A percentile compares a stretch with the other conserved stretches of the same genome.
These are phyloP conservation scores for Penicillium goetzii DNA, from an alignment of 495 filamentous ascomycete genomes.

Conservation along the genomic window DNA sequence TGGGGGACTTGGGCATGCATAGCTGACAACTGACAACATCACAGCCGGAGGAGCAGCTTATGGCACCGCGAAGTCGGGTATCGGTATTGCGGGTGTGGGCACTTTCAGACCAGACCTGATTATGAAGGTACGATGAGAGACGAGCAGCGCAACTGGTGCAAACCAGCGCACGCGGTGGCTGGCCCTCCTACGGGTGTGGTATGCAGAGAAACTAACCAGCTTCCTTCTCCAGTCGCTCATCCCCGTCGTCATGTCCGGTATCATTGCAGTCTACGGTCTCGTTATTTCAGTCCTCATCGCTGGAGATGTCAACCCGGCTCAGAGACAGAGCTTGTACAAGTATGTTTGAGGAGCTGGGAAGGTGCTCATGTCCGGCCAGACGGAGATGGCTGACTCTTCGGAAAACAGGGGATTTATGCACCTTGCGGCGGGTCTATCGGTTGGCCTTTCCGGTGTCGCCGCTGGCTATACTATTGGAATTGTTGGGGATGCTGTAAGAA, in stretches of 20 bases:
- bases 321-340: slow-evolving; percentile 79
- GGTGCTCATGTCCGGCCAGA: background rate
- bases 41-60: slow-evolving; percentile 92
- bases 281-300: slow-evolving; percentile 96
- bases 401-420: slow-evolving; percentile 81
- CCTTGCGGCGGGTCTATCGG: slow-evolving; percentile 85
- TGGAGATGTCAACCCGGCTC: slow-evolving; percentile 74
- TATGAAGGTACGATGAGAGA: slow-evolving; percentile 76
- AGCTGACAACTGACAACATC: slow-evolving; percentile 32
- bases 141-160: background rate
- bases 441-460: slow-evolving; percentile 90
- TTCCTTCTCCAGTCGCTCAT: slow-evolving; percentile 70
- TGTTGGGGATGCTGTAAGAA: slow-evolving; percentile 81
- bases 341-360: slow-evolving; percentile 42
- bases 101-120: slow-evolving; percentile 93
- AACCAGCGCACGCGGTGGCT: background rate
- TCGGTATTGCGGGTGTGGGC: slow-evolving; percentile 93
- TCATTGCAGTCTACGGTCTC: slow-evolving; percentile 96
- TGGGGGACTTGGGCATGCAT: slow-evolving; percentile 13
- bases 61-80: slow-evolving; percentile 95
- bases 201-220: slow-evolving; percentile 17
- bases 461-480: slow-evolving; percentile 96
- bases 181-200: background rate
- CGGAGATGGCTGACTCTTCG: slow-evolving; percentile 22
- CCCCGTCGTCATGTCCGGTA: slow-evolving; percentile 99